A percentile compares a stretch with the other conserved stretches of the same genome.
Evolutionary conservation across 2,329 filamentous ascomycete genomes (phyloP).

Genomic region (Hymenoscyphus repandus): DNA sequence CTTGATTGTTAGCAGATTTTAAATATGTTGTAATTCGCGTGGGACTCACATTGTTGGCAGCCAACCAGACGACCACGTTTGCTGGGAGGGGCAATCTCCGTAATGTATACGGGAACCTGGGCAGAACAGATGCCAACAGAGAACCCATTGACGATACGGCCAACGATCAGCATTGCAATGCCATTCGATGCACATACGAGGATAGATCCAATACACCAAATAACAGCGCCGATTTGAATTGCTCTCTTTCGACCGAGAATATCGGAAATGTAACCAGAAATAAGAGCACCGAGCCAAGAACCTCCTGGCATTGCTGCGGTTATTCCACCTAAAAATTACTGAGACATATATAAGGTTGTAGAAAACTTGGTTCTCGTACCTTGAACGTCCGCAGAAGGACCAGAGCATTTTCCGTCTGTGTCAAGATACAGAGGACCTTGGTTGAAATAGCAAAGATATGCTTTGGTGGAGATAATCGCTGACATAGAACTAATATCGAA

Average conservation of each 20-base stretch:
- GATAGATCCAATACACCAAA: conserved; percentile 53
- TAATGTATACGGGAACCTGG: conserved; percentile 64
- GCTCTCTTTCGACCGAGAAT: conserved; percentile 43
- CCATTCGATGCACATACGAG: conserved; percentile 55
- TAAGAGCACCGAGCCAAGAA: conserved; percentile 59
- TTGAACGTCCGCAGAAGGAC: conserved; percentile 38
- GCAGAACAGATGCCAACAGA: conserved; percentile 58
- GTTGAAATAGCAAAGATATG: conserved; percentile 49
- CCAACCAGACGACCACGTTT: conserved; percentile 63
- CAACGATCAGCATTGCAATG: conserved; percentile 45
- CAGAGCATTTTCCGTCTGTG: conserved; percentile 42
- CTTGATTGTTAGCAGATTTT: conserved; percentile 6
- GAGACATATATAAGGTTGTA: background rate
- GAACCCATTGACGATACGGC: conserved; percentile 57
- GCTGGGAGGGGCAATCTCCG: conserved; percentile 55
- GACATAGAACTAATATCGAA: conserved; percentile 56
- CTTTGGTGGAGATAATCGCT: conserved; percentile 47
- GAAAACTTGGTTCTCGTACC: conserved; percentile 30
- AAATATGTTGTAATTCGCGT: background rate
- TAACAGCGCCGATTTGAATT: conserved; percentile 42
- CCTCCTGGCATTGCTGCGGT: conserved; percentile 67
- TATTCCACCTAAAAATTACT: conserved; percentile 46
- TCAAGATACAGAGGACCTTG: conserved; percentile 25
- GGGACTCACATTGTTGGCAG: conserved; percentile 55
- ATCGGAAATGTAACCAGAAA: conserved; percentile 56